phyloP scores from a whole-genome alignment of 257 asterid species.

The Nicotiana tabacum region DNA sequence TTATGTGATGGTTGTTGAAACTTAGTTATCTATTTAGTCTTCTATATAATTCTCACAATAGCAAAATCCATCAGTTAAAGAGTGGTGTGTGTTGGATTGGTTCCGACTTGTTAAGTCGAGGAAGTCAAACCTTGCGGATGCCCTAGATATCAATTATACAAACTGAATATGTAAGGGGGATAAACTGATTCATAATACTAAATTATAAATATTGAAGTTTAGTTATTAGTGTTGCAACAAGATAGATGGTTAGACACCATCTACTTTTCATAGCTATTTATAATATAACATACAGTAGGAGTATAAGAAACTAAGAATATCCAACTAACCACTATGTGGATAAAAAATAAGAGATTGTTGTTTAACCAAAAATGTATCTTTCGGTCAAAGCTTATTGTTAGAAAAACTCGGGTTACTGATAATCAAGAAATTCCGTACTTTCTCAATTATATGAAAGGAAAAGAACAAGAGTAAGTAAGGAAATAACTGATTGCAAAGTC shows the following conservation, averaged over 20 bases:
- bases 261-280: neutral
- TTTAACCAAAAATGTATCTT: too few species aligned
- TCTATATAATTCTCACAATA: neutral
- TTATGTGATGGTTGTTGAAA: neutral
- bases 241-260: neutral
- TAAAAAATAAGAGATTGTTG: too few species aligned
- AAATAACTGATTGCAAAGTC: too few species aligned
- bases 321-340: too few species aligned
- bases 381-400: too few species aligned
- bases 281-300: too few species aligned
- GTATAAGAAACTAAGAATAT: too few species aligned
- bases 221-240: neutral
- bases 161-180: neutral
- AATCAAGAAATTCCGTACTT: too few species aligned
- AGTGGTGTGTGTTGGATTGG: slow-evolving; percentile 2
- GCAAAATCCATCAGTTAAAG: neutral
- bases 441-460: too few species aligned
- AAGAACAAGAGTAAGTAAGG: too few species aligned
- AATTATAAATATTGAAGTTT: neutral
- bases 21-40: neutral
- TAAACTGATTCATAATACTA: neutral
- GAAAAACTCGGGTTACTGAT: too few species aligned
- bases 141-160: neutral
- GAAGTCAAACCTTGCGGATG: neutral
- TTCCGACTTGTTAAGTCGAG: neutral